Base-by-base conservation (phyloP, 306 rosid species). In the Biancaea sappan region DNA sequence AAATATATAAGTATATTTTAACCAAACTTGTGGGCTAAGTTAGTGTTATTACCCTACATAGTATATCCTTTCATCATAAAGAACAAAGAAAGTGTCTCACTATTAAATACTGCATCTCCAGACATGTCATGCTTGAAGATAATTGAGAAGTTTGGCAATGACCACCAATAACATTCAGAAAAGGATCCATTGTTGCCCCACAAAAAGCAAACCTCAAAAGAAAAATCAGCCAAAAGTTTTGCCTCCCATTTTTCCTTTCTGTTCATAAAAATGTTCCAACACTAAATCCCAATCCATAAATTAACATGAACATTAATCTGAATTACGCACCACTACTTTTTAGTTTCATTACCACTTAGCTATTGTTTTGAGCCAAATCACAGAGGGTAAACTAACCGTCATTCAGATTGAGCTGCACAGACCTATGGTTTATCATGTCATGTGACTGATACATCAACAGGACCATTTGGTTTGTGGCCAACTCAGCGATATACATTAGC, bases 381-480 rank as follows among this genome's bases (percentile, higher is more conserved):
- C n/a, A n/a, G n/a, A n/a, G n/a, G n/a, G n/a, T n/a, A n/a, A n/a
- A n/a, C n/a, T n/a, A n/a, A n/a, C n/a, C n/a, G 41, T 41, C 53
- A 59, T 51, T 69, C 56, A 51, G 18, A 60, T 60, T 59, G 82
- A 84, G 79, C 44, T 57, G 43, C 32, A 75, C 7, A 43, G 11
- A 12, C 2, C 2, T 43, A 43, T n/a, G 61, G 25, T 62, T 38
- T 61, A 47, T n/a, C 48, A 34, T 67, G 61, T 66, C 82, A 85
- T 79, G 88, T 72, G 89, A 66, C 56, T 52, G 71, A 85, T 82
- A 83, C 41, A 82, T 80, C 68, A 40, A 85, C 54, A 84, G 90
- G 97, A 47, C 92, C 92, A 76, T 46, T 73, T 72, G 74, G 50
- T 29, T 54, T 74, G 86, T 84, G 88, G 77, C 83, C 92, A 85